Evolutionary conservation across 208 protist species (phyloP).

Genomic region (Porcisia hertigi): DNA sequence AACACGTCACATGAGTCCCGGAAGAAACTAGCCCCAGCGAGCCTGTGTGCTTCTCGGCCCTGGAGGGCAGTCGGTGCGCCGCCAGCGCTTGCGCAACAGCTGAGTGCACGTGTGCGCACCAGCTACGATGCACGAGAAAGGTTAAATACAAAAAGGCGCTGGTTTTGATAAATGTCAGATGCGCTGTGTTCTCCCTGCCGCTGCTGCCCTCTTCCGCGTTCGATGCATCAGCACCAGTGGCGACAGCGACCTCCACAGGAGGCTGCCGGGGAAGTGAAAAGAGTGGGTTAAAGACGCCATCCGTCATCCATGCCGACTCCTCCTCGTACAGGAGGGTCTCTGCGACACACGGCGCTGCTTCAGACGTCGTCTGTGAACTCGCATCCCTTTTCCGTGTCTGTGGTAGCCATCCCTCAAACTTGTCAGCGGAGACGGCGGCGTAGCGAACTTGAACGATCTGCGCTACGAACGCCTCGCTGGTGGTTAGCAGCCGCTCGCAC

Average conservation of each 20-base stretch:
- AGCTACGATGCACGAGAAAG: constrained; percentile 30
- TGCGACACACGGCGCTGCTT: background rate
- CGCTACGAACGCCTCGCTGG: background rate
- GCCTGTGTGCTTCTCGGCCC: background rate
- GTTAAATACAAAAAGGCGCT: constrained; percentile 31
- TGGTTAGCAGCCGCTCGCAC: constrained; percentile 1
- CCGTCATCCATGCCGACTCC: constrained; percentile 7
- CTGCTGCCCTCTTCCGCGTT: background rate
- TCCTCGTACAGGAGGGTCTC: constrained; percentile 2
- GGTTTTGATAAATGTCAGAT: constrained; percentile 18
- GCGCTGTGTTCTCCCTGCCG: background rate
- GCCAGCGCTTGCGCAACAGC: constrained; percentile 2
- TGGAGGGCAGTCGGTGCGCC: background rate
- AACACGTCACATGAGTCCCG: constrained; percentile 3
- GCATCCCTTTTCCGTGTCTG: background rate
- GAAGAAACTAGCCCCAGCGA: background rate
- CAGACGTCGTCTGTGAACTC: too few relatives aligned
- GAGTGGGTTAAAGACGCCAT: constrained; percentile 2
- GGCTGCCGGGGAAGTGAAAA: background rate
- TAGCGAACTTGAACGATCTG: background rate
- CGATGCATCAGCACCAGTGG: background rate
- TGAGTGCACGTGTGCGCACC: constrained; percentile 19
- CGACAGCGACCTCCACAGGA: background rate
- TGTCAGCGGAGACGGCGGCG: background rate
- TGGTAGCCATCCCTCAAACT: background rate